A percentile compares a stretch with the other conserved stretches of the same genome.
Conservation (phyloP, 129 eudicot genomes). For the Dittrichia graveolens region DNA sequence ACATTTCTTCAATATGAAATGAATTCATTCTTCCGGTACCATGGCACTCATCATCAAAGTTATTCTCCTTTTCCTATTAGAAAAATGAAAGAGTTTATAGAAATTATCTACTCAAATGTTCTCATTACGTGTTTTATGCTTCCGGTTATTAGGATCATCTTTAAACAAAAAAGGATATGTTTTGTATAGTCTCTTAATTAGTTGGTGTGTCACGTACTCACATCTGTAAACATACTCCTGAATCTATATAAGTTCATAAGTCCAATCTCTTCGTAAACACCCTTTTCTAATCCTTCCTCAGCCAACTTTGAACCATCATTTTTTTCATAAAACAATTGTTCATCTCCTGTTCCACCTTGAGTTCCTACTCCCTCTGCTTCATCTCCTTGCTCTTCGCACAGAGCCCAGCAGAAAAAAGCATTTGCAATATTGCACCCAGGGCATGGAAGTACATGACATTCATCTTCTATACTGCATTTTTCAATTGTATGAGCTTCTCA, state of each 20-base stretch:
- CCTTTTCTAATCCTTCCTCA: not conserved
- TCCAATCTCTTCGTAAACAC: not conserved
- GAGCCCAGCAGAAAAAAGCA: no score
- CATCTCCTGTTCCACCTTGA: not conserved
- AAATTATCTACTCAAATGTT: constrained; percentile 1
- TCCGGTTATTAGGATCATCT: not conserved
- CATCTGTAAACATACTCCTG: not conserved
- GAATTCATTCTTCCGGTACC: no score
- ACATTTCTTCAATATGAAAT: no score
- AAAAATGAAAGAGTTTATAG: not conserved
- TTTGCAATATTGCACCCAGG: no score
- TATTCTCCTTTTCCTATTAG: no score
- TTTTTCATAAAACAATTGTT: not conserved
- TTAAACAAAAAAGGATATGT: not conserved
- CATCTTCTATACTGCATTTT: no score
- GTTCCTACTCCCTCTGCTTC: no score
- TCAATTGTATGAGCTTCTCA: no score
- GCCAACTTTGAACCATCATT: not conserved
- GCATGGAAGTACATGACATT: no score
- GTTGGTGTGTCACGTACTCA: not conserved
- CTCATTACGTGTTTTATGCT: not conserved
- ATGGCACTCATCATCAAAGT: no score
- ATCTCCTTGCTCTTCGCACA: no score
- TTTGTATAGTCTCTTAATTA: not conserved
- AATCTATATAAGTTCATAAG: not conserved